These are phyloP conservation scores for Anacardium occidentale DNA, from an alignment of 345 rosid species.

Conservation along the genomic window DNA sequence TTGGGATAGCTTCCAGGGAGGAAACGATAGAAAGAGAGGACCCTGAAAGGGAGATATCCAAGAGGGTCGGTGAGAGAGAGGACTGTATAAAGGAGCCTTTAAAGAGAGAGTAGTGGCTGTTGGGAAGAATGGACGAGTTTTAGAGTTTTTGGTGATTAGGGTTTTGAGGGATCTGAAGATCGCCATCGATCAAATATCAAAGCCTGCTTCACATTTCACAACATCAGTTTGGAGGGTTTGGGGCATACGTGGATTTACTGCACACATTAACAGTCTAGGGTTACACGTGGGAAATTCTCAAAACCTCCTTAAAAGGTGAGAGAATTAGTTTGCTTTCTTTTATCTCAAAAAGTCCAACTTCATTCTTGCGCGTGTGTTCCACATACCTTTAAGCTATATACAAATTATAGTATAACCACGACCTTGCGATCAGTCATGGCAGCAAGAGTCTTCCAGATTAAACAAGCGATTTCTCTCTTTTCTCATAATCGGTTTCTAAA, in stretches of 20 bases:
- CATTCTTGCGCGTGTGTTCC: neutral
- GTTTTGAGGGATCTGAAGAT: constrained; percentile 44
- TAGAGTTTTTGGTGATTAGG: constrained; percentile 29
- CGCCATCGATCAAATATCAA: constrained; percentile 49
- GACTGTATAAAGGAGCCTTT: constrained; percentile 20
- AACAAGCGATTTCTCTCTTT: constrained; percentile 32
- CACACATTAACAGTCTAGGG: neutral
- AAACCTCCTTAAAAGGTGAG: no score
- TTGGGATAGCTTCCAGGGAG: constrained; percentile 91
- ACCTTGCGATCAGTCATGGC: constrained; percentile 17
- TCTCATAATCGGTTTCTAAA: constrained; percentile 6
- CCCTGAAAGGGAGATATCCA: constrained; percentile 73
- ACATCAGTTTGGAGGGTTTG: neutral
- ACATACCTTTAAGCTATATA: neutral
- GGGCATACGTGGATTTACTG: neutral
- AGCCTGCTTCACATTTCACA: neutral
- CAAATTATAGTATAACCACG: neutral
- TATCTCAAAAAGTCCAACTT: no score
- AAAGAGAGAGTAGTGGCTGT: constrained; percentile 24
- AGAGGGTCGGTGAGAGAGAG: constrained; percentile 32
- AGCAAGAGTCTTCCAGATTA: constrained; percentile 28
- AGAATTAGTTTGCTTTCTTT: no score
- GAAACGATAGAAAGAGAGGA: constrained; percentile 70
- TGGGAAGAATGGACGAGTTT: constrained; percentile 43
- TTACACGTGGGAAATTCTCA: constrained; percentile 1